Evolutionary conservation across 2,329 filamentous ascomycete species (phyloP).

Genomic region (Colletotrichum costaricense): DNA sequence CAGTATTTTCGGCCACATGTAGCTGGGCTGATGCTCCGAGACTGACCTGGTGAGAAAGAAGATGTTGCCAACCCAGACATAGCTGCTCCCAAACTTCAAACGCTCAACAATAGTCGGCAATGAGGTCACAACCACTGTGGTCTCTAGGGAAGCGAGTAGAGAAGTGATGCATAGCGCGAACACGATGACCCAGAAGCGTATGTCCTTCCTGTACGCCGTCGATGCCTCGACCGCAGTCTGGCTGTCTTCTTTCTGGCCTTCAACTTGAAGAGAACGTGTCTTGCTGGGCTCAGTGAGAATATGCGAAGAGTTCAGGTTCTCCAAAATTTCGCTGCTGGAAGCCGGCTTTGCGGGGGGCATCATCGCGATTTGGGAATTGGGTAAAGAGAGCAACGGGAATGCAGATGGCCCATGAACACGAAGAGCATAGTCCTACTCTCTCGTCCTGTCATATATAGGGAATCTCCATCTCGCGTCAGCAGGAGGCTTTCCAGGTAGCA

Average conservation of each 20-base stretch:
- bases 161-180: conserved; percentile 37
- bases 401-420: background rate
- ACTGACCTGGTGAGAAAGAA: too few relatives aligned
- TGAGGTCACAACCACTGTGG: too few relatives aligned
- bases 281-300: too few relatives aligned
- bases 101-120: too few relatives aligned
- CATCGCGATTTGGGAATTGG: background rate
- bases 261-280: background rate
- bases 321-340: background rate
- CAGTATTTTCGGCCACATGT: too few relatives aligned
- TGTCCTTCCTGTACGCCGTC: conserved; percentile 18
- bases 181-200: conserved; percentile 44
- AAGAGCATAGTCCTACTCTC: background rate
- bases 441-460: background rate
- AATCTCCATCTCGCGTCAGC: background rate
- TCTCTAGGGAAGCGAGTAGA: conserved; percentile 42
- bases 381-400: background rate
- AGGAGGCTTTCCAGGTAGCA: background rate
- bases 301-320: too few relatives aligned
- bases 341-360: background rate
- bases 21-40: too few relatives aligned
- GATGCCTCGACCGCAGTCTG: background rate
- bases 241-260: background rate
- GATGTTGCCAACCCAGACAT: too few relatives aligned
- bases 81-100: too few relatives aligned